Percentiles rank a stretch among this genome's conserved stretches.
Evolutionary conservation across 805 yeast species (phyloP).

Genomic region (Suhomyces vadensis): DNA sequence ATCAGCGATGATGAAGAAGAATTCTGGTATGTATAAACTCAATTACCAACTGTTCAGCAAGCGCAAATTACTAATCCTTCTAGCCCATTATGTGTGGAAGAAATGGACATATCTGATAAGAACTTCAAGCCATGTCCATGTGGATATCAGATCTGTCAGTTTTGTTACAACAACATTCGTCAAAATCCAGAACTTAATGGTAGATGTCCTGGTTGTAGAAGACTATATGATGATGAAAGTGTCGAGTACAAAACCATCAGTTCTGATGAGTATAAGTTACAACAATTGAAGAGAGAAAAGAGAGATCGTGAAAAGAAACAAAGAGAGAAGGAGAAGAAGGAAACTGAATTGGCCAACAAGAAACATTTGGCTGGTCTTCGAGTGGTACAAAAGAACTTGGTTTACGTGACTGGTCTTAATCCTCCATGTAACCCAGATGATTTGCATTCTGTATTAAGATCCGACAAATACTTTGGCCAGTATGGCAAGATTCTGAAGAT

Average conservation of each 20-base stretch:
- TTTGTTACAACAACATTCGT: conserved; percentile 94
- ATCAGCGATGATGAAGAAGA: conserved; percentile 82
- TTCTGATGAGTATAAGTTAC: conserved; percentile 83
- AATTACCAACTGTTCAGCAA: neutral
- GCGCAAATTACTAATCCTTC: conserved; percentile 21
- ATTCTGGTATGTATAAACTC: conserved; percentile 50
- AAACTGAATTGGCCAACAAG: conserved; percentile 79
- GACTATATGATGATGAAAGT: conserved; percentile 88
- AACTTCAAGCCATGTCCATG: conserved; percentile 99
- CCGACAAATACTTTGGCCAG: conserved; percentile 97
- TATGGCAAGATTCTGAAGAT: conserved; percentile 94
- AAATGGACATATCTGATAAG: conserved; percentile 94
- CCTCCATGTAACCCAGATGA: conserved; percentile 84
- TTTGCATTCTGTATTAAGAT: conserved; percentile 74
- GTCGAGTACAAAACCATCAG: conserved; percentile 84
- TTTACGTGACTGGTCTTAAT: conserved; percentile 92
- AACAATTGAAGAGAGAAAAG: conserved; percentile 76
- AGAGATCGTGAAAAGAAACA: conserved; percentile 81
- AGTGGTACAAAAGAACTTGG: conserved; percentile 96
- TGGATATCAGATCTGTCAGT: conserved; percentile 97
- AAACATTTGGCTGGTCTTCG: conserved; percentile 95
- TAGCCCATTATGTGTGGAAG: conserved; percentile 95
- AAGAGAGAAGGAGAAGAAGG: conserved; percentile 88
- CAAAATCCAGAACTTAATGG: conserved; percentile 95
- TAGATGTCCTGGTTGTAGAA: conserved; percentile 95